These are phyloP conservation scores for Pseudogymnoascus sp. DNA, from an alignment of 2,329 filamentous ascomycete genomes.

Conservation along the genomic window DNA sequence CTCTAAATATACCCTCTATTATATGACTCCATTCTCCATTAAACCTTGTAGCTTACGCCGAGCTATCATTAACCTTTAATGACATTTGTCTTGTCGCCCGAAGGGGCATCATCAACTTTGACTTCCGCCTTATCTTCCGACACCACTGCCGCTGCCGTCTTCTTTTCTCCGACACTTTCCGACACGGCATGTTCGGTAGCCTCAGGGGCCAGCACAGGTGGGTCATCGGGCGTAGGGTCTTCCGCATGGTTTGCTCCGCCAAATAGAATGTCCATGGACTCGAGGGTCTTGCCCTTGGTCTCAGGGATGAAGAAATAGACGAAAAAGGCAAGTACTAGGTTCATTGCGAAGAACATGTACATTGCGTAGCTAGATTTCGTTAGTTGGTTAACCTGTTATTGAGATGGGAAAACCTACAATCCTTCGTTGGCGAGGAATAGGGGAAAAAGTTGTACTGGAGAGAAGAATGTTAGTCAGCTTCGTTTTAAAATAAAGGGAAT, in stretches of 20 bases:
- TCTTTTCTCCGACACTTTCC: neutral
- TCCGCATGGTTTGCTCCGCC: conserved; percentile 16
- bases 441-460: neutral
- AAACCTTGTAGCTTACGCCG: neutral
- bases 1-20: neutral
- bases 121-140: neutral
- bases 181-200: neutral
- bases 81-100: neutral
- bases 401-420: conserved; percentile 27
- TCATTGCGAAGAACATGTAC: conserved; percentile 37
- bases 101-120: neutral
- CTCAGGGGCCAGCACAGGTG: neutral
- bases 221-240: neutral
- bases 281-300: conserved; percentile 19
- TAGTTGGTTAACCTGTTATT: conserved; percentile 30
- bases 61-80: neutral
- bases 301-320: conserved; percentile 31
- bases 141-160: neutral
- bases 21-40: conserved; percentile 3
- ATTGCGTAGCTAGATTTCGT: conserved; percentile 16
- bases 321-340: conserved; percentile 23
- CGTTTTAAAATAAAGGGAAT: neutral
- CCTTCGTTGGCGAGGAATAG: conserved; percentile 35
- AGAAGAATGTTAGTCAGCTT: neutral
- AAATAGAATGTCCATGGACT: conserved; percentile 26